Evolutionary conservation across 495 filamentous ascomycete genomes (phyloP).

Genomic region (Penicillium cosmopolitanum): DNA sequence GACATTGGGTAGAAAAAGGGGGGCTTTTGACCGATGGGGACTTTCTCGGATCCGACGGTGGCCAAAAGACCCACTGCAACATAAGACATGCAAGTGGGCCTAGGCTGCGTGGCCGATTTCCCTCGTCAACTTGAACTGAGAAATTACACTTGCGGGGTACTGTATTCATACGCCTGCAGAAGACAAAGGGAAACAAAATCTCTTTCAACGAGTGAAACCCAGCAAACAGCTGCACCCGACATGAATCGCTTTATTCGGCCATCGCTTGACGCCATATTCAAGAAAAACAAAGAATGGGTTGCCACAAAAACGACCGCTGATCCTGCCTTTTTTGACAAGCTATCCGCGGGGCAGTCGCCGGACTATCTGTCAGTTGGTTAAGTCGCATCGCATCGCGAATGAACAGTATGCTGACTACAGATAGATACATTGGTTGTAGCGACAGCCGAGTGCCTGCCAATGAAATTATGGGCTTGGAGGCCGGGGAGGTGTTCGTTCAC

Average conservation of each 20-base stretch:
- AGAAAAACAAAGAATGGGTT: conserved; percentile 68
- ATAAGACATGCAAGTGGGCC: background rate
- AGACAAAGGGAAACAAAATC: background rate
- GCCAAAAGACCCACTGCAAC: background rate
- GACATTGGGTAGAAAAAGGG: too few relatives aligned
- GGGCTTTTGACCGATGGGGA: background rate
- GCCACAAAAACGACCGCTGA: conserved; percentile 61
- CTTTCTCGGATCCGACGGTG: background rate
- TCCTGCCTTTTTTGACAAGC: conserved; percentile 68
- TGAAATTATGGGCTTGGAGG: conserved; percentile 75
- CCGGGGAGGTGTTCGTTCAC: conserved; percentile 88
- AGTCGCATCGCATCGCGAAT: background rate
- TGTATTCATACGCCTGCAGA: background rate
- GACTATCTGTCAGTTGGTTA: conserved; percentile 66
- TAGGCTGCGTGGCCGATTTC: background rate
- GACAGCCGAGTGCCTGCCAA: conserved; percentile 85
- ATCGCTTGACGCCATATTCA: conserved; percentile 33
- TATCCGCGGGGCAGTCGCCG: conserved; percentile 68
- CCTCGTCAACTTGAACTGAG: background rate
- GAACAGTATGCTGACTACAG: conserved; percentile 6
- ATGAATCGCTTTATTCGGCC: conserved; percentile 7
- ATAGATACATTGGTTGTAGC: conserved; percentile 74
- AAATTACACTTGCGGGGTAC: background rate
- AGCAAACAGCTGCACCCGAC: background rate
- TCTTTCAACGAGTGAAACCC: background rate